Evolutionary conservation across 768 basidiomycete genomes (phyloP).

Genomic region (Dentipellis fragilis): DNA sequence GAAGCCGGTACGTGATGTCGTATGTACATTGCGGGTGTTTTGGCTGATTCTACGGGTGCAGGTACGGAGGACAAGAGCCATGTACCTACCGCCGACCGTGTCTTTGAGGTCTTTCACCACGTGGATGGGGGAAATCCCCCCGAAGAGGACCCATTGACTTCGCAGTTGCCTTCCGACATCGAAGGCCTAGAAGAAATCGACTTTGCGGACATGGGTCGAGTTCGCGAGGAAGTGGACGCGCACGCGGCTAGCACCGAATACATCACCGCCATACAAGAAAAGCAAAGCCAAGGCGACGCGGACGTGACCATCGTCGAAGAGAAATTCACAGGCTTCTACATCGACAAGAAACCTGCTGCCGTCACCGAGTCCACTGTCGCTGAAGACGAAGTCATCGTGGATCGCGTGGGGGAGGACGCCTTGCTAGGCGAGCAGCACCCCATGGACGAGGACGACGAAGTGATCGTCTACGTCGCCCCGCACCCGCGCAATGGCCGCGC

Average conservation of each 20-base stretch:
- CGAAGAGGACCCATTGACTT: slow-evolving; percentile 1
- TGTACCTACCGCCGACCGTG: slow-evolving; percentile 61
- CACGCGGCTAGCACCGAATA: slow-evolving; percentile 12
- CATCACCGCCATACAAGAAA: background rate
- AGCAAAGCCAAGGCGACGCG: background rate
- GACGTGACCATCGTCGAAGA: background rate
- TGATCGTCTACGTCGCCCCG: slow-evolving; percentile 72
- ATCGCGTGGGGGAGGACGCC: slow-evolving; percentile 6
- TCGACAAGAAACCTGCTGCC: slow-evolving; percentile 19
- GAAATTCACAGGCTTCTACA: slow-evolving; percentile 18
- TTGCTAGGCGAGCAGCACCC: background rate
- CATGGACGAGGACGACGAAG: slow-evolving; percentile 40
- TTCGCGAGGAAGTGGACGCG: slow-evolving; percentile 33
- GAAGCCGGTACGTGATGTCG: slow-evolving; percentile 36
- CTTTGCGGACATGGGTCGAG: slow-evolving; percentile 47
- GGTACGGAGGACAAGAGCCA: slow-evolving; percentile 43
- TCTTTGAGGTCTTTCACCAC: slow-evolving; percentile 53
- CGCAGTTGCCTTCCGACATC: slow-evolving; percentile 7
- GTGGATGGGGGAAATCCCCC: background rate
- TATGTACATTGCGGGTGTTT: background rate
- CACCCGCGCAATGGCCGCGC: slow-evolving; percentile 36
- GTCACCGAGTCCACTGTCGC: background rate
- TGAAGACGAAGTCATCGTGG: background rate
- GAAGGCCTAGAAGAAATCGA: slow-evolving; percentile 35
- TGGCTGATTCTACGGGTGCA: slow-evolving; percentile 15